These are phyloP conservation scores for Fomitopsis palustris DNA, from an alignment of 1,284 basidiomycete genomes.

Conservation along the genomic window DNA sequence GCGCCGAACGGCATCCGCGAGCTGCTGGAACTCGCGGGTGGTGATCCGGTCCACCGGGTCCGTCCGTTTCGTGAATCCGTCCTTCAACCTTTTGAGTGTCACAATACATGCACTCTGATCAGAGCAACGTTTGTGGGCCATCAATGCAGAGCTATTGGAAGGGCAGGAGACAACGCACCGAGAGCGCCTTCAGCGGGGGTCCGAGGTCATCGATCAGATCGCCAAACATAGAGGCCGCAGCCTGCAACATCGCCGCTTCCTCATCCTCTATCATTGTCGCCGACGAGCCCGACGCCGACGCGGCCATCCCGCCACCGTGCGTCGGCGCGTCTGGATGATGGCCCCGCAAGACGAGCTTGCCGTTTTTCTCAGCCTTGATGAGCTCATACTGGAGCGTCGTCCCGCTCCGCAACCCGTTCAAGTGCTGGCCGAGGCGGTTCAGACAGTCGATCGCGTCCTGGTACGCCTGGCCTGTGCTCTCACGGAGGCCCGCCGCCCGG, in stretches of 20 bases:
- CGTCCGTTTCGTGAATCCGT: slow-evolving; percentile 50
- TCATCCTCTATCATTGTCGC: slow-evolving; percentile 40
- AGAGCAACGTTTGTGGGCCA: no score
- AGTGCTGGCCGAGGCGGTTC: slow-evolving; percentile 86
- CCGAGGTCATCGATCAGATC: slow-evolving; percentile 83
- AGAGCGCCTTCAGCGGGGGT: slow-evolving; percentile 71
- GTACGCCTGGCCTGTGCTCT: slow-evolving; percentile 58
- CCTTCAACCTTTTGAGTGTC: slow-evolving; percentile 58
- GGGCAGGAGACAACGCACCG: slow-evolving; percentile 40
- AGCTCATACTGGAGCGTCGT: slow-evolving; percentile 82
- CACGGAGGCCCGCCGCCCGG: slow-evolving; percentile 23
- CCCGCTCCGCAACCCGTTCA: slow-evolving; percentile 83
- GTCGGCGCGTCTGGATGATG: slow-evolving; percentile 12
- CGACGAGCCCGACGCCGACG: neutral
- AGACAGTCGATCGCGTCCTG: slow-evolving; percentile 82
- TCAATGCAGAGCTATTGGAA: slow-evolving; percentile 2
- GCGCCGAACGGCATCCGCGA: slow-evolving; percentile 64
- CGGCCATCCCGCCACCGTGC: neutral
- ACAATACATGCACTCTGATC: slow-evolving; percentile 56
- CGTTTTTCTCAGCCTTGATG: slow-evolving; percentile 61
- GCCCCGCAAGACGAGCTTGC: slow-evolving; percentile 40
- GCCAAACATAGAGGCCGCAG: slow-evolving; percentile 77
- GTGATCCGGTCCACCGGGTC: slow-evolving; percentile 32
- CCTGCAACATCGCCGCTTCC: slow-evolving; percentile 53
- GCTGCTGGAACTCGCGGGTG: slow-evolving; percentile 55